phyloP scores from a whole-genome alignment of 495 filamentous ascomycete species.

The Achaetomiella virescens region DNA sequence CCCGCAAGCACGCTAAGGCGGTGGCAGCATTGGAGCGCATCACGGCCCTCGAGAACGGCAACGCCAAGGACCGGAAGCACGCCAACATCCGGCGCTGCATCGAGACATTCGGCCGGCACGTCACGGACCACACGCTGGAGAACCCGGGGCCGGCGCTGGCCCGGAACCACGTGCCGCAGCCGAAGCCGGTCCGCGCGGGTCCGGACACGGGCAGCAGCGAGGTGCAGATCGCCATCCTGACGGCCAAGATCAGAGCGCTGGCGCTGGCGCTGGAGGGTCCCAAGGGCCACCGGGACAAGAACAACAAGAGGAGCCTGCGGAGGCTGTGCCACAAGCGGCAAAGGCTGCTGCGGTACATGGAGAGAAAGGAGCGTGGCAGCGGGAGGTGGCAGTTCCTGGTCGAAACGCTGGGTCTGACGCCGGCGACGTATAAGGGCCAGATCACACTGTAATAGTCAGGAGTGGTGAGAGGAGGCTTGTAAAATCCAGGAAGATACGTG shows the following conservation, averaged over 20 bases:
- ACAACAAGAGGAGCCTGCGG: constrained; percentile 86
- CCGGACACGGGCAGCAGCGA: constrained; percentile 89
- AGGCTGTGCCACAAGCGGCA: constrained; percentile 83
- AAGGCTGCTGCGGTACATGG: constrained; percentile 77
- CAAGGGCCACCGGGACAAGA: constrained; percentile 65
- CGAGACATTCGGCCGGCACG: constrained; percentile 81
- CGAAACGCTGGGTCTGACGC: constrained; percentile 73
- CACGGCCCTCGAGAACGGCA: constrained; percentile 64
- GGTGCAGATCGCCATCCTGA: constrained; percentile 96
- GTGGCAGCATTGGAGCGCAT: constrained; percentile 69
- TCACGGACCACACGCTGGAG: constrained; percentile 63
- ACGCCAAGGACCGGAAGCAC: constrained; percentile 65
- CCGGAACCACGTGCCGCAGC: constrained; percentile 31
- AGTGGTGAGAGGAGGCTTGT: neutral
- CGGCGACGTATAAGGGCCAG: constrained; percentile 80
- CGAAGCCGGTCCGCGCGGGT: constrained; percentile 65
- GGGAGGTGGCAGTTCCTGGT: constrained; percentile 81
- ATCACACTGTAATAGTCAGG: constrained; percentile 60
- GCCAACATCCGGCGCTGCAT: constrained; percentile 79
- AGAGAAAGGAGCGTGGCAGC: constrained; percentile 83
- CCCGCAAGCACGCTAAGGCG: constrained; percentile 47
- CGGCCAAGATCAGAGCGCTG: constrained; percentile 81
- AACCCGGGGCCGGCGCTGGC: constrained; percentile 44
- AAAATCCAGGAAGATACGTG: constrained; percentile 15
- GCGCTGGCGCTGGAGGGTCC: constrained; percentile 53